Base-by-base conservation (phyloP, 1,284 basidiomycete species). In the Ceratobasidium sp. region DNA sequence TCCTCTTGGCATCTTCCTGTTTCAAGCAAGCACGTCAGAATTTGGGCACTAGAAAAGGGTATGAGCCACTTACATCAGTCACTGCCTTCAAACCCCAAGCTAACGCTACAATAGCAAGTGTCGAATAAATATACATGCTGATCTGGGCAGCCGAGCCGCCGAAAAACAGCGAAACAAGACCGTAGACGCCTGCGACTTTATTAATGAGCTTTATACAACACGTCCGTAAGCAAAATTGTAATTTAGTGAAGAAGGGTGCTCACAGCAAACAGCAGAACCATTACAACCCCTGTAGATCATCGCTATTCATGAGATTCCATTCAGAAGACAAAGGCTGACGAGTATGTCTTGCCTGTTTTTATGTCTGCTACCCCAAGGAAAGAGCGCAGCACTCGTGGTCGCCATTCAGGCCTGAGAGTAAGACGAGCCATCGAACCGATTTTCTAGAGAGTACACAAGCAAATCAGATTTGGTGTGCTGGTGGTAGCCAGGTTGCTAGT, bases 151-250 rank as follows among this genome's bases (percentile, higher is more conserved):
- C 91, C 8, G 93, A 91, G 26, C 94, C 95, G 55, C 93, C 91
- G 1, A 90, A 92, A 76, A 97, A 84, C 75, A 97, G 86, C 16
- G 96, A 95, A 64, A 99, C 90, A 75, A 99, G 88, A 67, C 97
- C 97, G 80, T 98, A 99, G 18, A 98, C 88, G 72, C 97, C 97
- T 16, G 97, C 97, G 67, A 96, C 96, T 83, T 99, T 99, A 87
- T 99, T 98, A 77, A 99, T 87, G 65, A 97, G 84, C 93, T 95
- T 76, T n/a, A 14, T 53, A 41, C 72, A 52, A 53, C 43, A 16
- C 23, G 41, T 32, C 5, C 30, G 73, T 67, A 5, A 67, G 50
- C 64, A 53, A 41, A 12, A 28, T 10, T 39, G 28, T 8, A 34
- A 18, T 10, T 65, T 60, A 53, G 69, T 62, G 74, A 21, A 74